Base-by-base conservation (phyloP, 2,329 filamentous ascomycete genomes). In the Paradendryphiella salina region DNA sequence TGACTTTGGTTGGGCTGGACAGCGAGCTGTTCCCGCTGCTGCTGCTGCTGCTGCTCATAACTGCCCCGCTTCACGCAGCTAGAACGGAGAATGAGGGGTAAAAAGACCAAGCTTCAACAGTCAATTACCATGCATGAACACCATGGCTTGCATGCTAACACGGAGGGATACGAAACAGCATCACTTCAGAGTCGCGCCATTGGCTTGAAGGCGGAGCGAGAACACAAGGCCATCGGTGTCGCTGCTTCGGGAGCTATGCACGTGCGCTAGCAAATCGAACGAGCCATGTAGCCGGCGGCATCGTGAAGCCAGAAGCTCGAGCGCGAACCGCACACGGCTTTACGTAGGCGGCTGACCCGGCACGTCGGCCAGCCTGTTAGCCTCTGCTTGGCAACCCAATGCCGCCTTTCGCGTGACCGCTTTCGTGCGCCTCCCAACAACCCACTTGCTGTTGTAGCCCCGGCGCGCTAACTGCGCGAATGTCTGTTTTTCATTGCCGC, bases 281-380 rank as follows among this genome's bases (percentile, higher is more conserved):
- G 20, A 29, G 33, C 26, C 33, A 29, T 26, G 40, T 28, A 39
- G 41, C 40, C 47, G 34, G 28, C 35, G 47, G 28, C 35, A 46
- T 39, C 34, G 41, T 50, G 47, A 50, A 38, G 41, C 31, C 40
- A 37, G 26, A 23, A 37, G 14, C 26, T 44, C 18, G 15, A 46
- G 33, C 43, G 37, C 43, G 33, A 15, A 33, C 31, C 28, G 35
- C 34, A 29, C 35, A 46, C 31, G 31, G n/a, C 23, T 47, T 46
- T 60, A 57, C 59, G 59, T 60, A 58, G 55, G 59, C 59, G 59
- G 59, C 58, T 61, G 58, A 59, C 34, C 7, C 31, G 39, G 34
- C 17, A 32, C 11, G 9, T 32, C 46, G 46, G 46, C 39, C 13
- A 15, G n/a, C 7, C 31, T 14, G n/a, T 7, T 39, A 26, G 36